Conservation (phyloP, 805 yeast species). For the Candida maris region DNA sequence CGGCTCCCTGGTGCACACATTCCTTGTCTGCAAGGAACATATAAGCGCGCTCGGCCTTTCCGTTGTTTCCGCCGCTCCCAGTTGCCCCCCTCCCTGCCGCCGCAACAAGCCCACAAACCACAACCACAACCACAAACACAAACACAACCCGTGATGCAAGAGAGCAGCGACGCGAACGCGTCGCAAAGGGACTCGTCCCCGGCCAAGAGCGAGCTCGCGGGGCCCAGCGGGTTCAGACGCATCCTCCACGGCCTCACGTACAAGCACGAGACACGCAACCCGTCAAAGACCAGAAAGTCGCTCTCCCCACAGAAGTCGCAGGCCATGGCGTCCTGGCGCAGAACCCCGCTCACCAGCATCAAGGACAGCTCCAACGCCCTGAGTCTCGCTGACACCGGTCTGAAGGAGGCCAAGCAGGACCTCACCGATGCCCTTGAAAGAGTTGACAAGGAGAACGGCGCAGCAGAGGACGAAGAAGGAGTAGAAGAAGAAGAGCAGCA, state of each 20-base stretch:
- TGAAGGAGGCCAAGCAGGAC: slow-evolving; percentile 24
- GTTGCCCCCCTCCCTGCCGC: too few relatives aligned
- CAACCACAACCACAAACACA: too few relatives aligned
- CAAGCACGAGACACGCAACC: slow-evolving; percentile 31
- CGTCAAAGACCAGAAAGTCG: slow-evolving; percentile 19
- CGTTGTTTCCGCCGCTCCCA: too few relatives aligned
- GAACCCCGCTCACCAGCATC: slow-evolving; percentile 26
- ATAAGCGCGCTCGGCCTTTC: too few relatives aligned
- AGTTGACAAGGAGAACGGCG: slow-evolving; percentile 20
- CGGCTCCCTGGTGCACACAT: too few relatives aligned
- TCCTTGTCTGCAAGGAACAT: too few relatives aligned
- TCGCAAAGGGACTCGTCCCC: too few relatives aligned
- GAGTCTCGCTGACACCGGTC: slow-evolving; percentile 10
- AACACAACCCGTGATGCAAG: too few relatives aligned
- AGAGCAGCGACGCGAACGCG: too few relatives aligned
- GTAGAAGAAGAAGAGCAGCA: neutral
- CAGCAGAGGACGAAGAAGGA: neutral
- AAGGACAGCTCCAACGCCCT: slow-evolving; percentile 15
- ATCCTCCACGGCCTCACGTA: slow-evolving; percentile 47
- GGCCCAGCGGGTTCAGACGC: slow-evolving; percentile 18
- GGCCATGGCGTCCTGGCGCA: slow-evolving; percentile 10
- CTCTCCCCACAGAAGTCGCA: slow-evolving; percentile 21
- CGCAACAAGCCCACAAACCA: too few relatives aligned
- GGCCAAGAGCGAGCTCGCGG: slow-evolving; percentile 7
- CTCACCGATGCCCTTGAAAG: slow-evolving; percentile 17